Evolutionary conservation across 345 rosid genomes (phyloP).

Genomic region (Raphanus sativus): DNA sequence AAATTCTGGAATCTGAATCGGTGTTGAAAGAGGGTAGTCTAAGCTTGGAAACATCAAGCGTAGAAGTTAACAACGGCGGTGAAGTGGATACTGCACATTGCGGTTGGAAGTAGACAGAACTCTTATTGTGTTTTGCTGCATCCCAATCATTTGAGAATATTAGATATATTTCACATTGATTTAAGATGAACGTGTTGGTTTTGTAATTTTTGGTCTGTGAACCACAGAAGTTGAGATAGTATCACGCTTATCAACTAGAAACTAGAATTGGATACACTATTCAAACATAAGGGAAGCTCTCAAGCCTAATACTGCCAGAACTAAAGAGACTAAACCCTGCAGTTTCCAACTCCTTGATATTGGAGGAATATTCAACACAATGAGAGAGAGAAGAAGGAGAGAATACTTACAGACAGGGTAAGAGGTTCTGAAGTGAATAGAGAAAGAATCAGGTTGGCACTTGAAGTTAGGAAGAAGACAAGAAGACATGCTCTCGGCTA

Average conservation of each 20-base stretch:
- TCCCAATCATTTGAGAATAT: too few relatives aligned
- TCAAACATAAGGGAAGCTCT: too few relatives aligned
- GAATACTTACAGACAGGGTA: conserved; percentile 34
- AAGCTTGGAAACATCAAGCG: conserved; percentile 74
- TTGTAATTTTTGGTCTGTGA: too few relatives aligned
- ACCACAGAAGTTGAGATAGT: too few relatives aligned
- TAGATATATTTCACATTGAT: too few relatives aligned
- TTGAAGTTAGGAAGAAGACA: conserved; percentile 88
- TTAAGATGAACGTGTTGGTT: too few relatives aligned
- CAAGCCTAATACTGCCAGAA: neutral
- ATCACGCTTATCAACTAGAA: too few relatives aligned
- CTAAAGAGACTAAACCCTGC: neutral
- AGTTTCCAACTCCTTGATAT: neutral
- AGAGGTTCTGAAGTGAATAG: conserved; percentile 59
- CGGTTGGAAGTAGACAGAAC: conserved; percentile 46
- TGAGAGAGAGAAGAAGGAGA: neutral
- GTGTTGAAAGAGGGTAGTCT: conserved; percentile 70
- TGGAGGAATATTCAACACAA: too few relatives aligned
- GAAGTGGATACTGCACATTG: conserved; percentile 73
- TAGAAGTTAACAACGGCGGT: conserved; percentile 49
- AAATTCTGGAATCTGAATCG: conserved; percentile 46
- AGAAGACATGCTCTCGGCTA: conserved; percentile 47
- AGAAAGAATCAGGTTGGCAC: conserved; percentile 82
- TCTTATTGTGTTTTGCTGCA: conserved; percentile 64
- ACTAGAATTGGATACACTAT: too few relatives aligned